A percentile compares a stretch with the other conserved stretches of the same genome.
Conservation (phyloP, 1,284 basidiomycete genomes). For the Puccinia horiana region DNA sequence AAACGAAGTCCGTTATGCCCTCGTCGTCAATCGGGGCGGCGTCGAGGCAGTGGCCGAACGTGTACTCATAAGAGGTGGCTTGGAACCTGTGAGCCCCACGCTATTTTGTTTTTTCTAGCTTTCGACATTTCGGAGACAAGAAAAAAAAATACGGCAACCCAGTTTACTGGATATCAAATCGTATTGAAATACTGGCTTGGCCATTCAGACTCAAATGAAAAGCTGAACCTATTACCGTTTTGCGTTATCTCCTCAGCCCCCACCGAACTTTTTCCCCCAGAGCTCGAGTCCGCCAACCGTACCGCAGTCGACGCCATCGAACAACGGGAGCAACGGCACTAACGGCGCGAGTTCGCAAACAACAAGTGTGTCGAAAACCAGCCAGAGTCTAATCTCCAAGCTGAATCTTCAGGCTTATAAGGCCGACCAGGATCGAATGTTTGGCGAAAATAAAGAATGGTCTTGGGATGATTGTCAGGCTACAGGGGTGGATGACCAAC, state of each 20-base stretch:
- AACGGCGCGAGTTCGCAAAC: slow-evolving; percentile 7
- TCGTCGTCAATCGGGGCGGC: slow-evolving; percentile 13
- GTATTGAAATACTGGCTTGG: not conserved
- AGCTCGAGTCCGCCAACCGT: not conserved
- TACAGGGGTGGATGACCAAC: not conserved
- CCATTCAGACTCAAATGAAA: not conserved
- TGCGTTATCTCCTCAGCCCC: not conserved
- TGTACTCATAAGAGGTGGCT: slow-evolving; percentile 18
- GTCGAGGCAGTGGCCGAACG: slow-evolving; percentile 38
- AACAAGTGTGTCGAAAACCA: slow-evolving; percentile 5
- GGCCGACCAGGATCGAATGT: slow-evolving; percentile 20
- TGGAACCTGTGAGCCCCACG: slow-evolving; percentile 13
- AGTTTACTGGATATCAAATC: not conserved
- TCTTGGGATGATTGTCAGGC: not conserved
- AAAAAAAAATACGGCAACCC: not conserved
- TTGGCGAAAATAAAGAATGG: slow-evolving; percentile 23
- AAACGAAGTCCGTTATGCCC: slow-evolving; percentile 40
- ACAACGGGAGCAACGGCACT: not conserved
- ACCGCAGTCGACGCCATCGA: not conserved
- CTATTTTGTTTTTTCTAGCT: not conserved
- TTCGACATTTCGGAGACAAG: not conserved
- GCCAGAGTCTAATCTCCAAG: slow-evolving; percentile 30
- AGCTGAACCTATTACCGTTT: not conserved
- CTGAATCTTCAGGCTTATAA: slow-evolving; percentile 31
- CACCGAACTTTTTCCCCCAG: slow-evolving; percentile 36